These are phyloP conservation scores for Butyriboletus appendiculatus DNA, from an alignment of 1,284 basidiomycete genomes.

Conservation along the genomic window DNA sequence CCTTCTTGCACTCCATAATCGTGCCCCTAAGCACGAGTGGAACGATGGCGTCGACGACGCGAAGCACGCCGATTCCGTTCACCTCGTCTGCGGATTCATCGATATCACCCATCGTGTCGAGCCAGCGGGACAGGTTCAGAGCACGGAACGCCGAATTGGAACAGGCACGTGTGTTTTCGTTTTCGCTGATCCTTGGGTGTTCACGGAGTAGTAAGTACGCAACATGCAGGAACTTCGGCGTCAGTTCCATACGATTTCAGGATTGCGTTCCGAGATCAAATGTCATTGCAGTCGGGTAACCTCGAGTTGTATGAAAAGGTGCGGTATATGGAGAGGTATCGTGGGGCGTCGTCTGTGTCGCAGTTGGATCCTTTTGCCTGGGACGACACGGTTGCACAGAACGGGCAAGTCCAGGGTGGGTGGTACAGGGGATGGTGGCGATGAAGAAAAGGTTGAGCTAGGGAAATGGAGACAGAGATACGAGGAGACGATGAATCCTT, in stretches of 20 bases:
- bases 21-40: slow-evolving; percentile 26
- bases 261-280: slow-evolving; percentile 88
- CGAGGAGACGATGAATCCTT: slow-evolving; percentile 96
- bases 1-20: slow-evolving; percentile 75
- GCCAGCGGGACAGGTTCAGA: slow-evolving; percentile 93
- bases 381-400: slow-evolving; percentile 30
- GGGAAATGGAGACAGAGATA: slow-evolving; percentile 90
- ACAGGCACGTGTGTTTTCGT: slow-evolving; percentile 56
- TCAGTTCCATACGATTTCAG: slow-evolving; percentile 92
- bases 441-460: slow-evolving; percentile 88
- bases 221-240: slow-evolving; percentile 83
- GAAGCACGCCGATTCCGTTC: slow-evolving; percentile 67
- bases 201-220: neutral
- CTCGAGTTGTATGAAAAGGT: slow-evolving; percentile 97
- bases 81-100: slow-evolving; percentile 80
- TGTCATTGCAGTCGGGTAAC: slow-evolving; percentile 87
- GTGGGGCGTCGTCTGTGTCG: slow-evolving; percentile 58
- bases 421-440: slow-evolving; percentile 82
- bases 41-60: slow-evolving; percentile 42
- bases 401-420: slow-evolving; percentile 63
- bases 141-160: slow-evolving; percentile 96
- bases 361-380: slow-evolving; percentile 56
- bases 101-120: slow-evolving; percentile 93
- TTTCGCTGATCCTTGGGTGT: neutral
- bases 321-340: slow-evolving; percentile 93